phyloP scores from a whole-genome alignment of 345 rosid genomes.

The Firmiana major region DNA sequence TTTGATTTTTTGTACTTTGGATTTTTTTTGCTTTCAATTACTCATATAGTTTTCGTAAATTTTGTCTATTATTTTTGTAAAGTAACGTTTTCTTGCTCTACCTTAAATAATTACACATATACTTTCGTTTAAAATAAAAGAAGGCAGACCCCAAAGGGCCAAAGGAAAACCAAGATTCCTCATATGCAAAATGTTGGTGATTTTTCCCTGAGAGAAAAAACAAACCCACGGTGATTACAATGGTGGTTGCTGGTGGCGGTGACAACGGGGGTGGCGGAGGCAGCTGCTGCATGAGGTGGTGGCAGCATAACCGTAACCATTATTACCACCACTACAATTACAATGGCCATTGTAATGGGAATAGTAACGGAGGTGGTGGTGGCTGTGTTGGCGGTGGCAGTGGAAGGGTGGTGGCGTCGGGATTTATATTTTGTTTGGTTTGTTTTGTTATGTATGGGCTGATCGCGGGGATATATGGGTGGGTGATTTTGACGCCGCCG shows the following conservation, averaged over 20 bases:
- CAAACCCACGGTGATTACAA: background rate
- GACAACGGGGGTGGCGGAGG: conserved; percentile 27
- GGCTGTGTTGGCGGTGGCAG: background rate
- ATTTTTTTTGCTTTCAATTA: background rate
- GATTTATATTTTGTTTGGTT: conserved; percentile 43
- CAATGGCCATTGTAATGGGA: background rate
- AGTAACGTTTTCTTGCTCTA: background rate
- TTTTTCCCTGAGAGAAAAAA: background rate
- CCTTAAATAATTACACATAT: background rate
- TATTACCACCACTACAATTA: background rate
- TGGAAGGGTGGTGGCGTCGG: conserved; percentile 40
- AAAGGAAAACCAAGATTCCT: background rate
- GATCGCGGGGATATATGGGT: conserved; percentile 53
- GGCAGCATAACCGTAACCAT: background rate
- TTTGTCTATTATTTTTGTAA: background rate
- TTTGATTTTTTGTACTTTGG: background rate
- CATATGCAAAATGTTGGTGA: background rate
- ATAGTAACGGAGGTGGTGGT: background rate
- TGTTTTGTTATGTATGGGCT: conserved; percentile 58
- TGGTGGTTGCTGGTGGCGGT: conserved; percentile 30
- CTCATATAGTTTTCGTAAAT: background rate
- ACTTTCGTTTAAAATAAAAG: background rate
- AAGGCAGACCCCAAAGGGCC: background rate
- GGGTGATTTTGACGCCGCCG: conserved; percentile 42
- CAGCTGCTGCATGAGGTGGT: conserved; percentile 12